Evolutionary conservation across 192 early-diverging fungal species (phyloP).

Genomic region (Mortierella hygrophila): DNA sequence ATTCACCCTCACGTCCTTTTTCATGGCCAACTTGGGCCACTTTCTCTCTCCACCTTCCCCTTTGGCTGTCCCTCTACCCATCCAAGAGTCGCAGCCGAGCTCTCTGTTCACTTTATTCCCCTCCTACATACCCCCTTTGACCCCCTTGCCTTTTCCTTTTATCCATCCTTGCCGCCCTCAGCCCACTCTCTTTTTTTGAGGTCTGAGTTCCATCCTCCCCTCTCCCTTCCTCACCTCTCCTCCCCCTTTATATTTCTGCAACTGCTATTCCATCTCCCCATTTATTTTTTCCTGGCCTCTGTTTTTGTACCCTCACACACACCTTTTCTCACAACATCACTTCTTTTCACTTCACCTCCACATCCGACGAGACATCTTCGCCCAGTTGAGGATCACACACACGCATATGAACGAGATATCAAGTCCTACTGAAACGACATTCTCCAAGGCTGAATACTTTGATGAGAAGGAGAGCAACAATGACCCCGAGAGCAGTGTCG

Average conservation of each 20-base stretch:
- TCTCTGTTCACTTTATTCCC: not conserved
- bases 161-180: not conserved
- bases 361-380: not conserved
- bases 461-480: conserved; percentile 12
- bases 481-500: not conserved
- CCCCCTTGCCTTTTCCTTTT: not conserved
- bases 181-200: too few relatives aligned
- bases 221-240: too few relatives aligned
- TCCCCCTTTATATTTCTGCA: not conserved
- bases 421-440: not conserved
- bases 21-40: not conserved
- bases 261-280: not conserved
- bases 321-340: not conserved
- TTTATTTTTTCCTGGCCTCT: not conserved
- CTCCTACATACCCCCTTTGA: not conserved
- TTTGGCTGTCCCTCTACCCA: not conserved
- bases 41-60: not conserved
- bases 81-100: not conserved
- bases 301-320: not conserved
- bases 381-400: not conserved
- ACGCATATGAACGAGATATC: not conserved
- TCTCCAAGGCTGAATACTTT: conserved; percentile 2
- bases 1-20: not conserved
- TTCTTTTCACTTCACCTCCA: not conserved
- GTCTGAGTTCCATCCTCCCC: too few relatives aligned